A percentile compares a stretch with the other conserved stretches of the same genome.
phyloP scores from a whole-genome alignment of 140 eudicot species.

The Erigeron philadelphicus region DNA sequence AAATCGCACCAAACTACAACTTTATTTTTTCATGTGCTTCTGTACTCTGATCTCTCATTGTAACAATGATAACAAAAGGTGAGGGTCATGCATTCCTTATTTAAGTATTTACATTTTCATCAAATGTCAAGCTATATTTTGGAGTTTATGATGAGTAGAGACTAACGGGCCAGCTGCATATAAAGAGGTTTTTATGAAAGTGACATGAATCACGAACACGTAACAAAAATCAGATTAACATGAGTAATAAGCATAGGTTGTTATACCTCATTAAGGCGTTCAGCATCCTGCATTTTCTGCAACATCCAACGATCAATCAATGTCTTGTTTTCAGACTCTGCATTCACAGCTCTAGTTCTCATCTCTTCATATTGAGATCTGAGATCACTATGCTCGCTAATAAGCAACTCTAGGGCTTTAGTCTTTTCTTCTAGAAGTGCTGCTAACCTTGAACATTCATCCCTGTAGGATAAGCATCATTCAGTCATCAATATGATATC shows the following conservation, averaged over 20 bases:
- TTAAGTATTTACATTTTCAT: not conserved
- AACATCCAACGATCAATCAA: slow-evolving; percentile 81
- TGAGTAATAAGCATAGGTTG: not conserved
- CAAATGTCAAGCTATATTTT: not conserved
- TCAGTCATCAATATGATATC: not conserved
- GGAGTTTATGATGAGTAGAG: not conserved
- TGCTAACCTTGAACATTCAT: slow-evolving; percentile 60
- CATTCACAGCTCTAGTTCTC: slow-evolving; percentile 50
- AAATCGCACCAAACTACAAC: not conserved
- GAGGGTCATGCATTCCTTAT: too few species aligned
- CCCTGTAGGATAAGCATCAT: slow-evolving; percentile 42
- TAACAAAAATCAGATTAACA: not conserved
- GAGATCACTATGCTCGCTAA: slow-evolving; percentile 58
- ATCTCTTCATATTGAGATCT: slow-evolving; percentile 59
- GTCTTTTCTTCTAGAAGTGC: slow-evolving; percentile 60
- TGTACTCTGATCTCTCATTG: too few species aligned
- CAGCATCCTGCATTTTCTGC: slow-evolving; percentile 91
- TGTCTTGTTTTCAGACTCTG: slow-evolving; percentile 73
- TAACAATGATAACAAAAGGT: too few species aligned
- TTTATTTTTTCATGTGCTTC: not conserved
- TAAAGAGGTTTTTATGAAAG: not conserved
- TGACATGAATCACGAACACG: not conserved
- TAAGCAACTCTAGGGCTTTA: slow-evolving; percentile 61
- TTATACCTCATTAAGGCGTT: slow-evolving; percentile 80
- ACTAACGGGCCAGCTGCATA: not conserved